Conservation (phyloP, 352 stramenopile species). For the Globisporangium carolinianum region DNA sequence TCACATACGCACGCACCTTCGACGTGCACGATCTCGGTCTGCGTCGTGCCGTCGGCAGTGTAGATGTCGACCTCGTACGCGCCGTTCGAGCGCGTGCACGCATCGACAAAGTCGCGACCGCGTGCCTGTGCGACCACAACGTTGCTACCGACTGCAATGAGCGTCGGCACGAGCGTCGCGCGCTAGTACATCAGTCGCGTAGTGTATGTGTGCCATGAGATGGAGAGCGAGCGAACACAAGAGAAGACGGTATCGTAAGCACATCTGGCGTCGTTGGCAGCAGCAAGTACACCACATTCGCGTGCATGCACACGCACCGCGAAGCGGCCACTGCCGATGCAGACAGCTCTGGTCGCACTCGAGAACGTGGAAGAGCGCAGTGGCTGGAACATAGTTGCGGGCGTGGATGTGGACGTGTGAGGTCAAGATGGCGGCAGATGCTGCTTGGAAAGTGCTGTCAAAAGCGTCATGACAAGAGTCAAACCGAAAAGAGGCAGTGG, state of each 20-base stretch:
- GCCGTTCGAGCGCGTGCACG: slow-evolving; percentile 7
- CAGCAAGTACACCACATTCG: no score
- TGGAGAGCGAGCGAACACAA: background rate
- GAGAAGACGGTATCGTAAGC: background rate
- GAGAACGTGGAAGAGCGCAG: slow-evolving; percentile 16
- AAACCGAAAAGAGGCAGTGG: no score
- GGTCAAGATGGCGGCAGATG: no score
- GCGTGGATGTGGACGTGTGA: background rate
- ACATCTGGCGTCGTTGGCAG: no score
- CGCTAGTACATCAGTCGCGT: slow-evolving; percentile 9
- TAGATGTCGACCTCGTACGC: slow-evolving; percentile 35
- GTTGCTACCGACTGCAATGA: slow-evolving; percentile 14
- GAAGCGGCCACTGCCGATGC: slow-evolving; percentile 70
- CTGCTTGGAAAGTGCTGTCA: no score
- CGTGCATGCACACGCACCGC: slow-evolving; percentile 20
- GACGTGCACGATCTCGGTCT: slow-evolving; percentile 12
- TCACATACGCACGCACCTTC: slow-evolving; percentile 2
- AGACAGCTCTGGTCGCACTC: slow-evolving; percentile 29
- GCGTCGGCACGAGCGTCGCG: slow-evolving; percentile 25
- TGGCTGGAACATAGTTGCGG: slow-evolving; percentile 18
- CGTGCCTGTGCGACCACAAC: slow-evolving; percentile 31
- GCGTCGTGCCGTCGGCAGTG: slow-evolving; percentile 13
- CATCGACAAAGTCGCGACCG: slow-evolving; percentile 22
- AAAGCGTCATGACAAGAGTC: no score
- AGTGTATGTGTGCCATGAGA: background rate